These are phyloP conservation scores for Martensiomyces pterosporus DNA, from an alignment of 192 early-diverging fungal genomes.

Conservation along the genomic window DNA sequence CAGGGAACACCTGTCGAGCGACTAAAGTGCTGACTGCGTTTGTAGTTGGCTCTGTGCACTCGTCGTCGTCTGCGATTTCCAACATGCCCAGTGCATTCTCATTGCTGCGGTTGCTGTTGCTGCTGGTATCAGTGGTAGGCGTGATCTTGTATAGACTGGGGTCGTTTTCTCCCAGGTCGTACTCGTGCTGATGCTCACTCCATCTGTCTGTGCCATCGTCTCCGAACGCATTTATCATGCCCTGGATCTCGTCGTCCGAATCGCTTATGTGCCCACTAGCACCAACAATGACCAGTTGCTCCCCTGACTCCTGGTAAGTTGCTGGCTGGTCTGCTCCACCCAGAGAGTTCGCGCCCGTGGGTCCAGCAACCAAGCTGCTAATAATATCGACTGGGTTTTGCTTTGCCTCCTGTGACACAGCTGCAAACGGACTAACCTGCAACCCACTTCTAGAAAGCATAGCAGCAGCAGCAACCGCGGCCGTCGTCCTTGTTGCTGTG, in stretches of 20 bases:
- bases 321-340: neutral
- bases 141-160: slow-evolving; percentile 35
- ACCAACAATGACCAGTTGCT: slow-evolving; percentile 17
- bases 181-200: slow-evolving; percentile 12
- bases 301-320: neutral
- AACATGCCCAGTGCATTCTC: neutral
- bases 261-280: slow-evolving; percentile 5
- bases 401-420: slow-evolving; percentile 16
- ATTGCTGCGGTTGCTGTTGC: neutral
- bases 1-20: neutral
- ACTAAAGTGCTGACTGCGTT: too few relatives aligned
- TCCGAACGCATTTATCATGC: neutral
- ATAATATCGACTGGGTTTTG: slow-evolving; percentile 47
- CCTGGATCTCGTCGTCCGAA: neutral
- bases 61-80: too few relatives aligned
- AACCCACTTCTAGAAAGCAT: too few relatives aligned
- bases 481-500: too few relatives aligned
- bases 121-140: neutral
- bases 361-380: neutral
- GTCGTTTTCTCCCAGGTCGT: slow-evolving; percentile 30
- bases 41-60: too few relatives aligned
- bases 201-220: slow-evolving; percentile 1
- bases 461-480: too few relatives aligned
- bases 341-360: too few relatives aligned
- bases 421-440: slow-evolving; percentile 35